Percentiles rank a stretch among this genome's conserved stretches.
Evolutionary conservation across 1,284 basidiomycete species (phyloP).

Genomic region (Marasmius tenuissimus): DNA sequence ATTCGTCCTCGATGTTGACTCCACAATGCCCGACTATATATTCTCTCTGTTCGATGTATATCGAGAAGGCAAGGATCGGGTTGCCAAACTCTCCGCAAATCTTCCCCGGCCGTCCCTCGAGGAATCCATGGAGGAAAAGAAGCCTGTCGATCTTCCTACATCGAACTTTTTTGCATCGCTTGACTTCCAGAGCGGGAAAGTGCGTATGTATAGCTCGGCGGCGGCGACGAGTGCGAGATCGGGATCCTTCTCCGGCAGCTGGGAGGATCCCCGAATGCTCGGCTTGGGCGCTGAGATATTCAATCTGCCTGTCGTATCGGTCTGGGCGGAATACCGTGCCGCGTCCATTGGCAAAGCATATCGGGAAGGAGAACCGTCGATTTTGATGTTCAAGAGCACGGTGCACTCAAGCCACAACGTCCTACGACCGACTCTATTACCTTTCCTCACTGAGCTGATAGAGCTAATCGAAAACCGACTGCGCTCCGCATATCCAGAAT

Average conservation of each 20-base stretch:
- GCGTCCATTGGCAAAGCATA: slow-evolving; percentile 33
- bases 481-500: slow-evolving; percentile 35
- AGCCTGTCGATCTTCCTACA: slow-evolving; percentile 38
- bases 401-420: slow-evolving; percentile 87
- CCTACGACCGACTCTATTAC: slow-evolving; percentile 77
- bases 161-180: slow-evolving; percentile 74
- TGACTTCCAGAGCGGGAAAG: slow-evolving; percentile 79
- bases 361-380: slow-evolving; percentile 45
- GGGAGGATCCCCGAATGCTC: slow-evolving; percentile 50
- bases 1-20: slow-evolving; percentile 84
- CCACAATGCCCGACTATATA: slow-evolving; percentile 76
- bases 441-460: slow-evolving; percentile 78
- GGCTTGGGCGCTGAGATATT: slow-evolving; percentile 61
- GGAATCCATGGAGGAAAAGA: slow-evolving; percentile 22
- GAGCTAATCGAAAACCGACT: slow-evolving; percentile 65
- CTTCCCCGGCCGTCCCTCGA: slow-evolving; percentile 34
- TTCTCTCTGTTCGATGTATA: slow-evolving; percentile 87
- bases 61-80: slow-evolving; percentile 75
- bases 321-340: slow-evolving; percentile 81
- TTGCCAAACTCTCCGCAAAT: slow-evolving; percentile 59
- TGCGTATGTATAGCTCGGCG: slow-evolving; percentile 59
- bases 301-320: slow-evolving; percentile 77
- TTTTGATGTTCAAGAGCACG: slow-evolving; percentile 74
- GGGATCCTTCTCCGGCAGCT: slow-evolving; percentile 34
- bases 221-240: slow-evolving; percentile 36